These are phyloP conservation scores for Capniomyces stellatus DNA, from an alignment of 371 early-diverging fungal species.

Conservation along the genomic window DNA sequence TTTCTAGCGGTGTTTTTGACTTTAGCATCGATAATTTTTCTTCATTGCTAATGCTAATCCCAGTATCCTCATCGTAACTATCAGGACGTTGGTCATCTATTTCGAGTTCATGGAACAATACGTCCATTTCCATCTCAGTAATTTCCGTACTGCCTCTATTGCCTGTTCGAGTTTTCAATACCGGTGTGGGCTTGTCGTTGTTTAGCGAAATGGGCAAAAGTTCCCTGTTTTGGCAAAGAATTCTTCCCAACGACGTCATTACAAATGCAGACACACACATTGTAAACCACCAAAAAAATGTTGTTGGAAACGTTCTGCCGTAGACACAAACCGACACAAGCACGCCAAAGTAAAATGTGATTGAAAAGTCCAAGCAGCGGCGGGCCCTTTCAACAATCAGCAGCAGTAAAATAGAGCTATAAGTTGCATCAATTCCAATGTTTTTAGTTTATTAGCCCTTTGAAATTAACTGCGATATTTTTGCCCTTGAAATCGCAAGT, in stretches of 20 bases:
- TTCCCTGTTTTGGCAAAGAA: not conserved
- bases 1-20: too few species aligned
- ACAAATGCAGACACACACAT: not conserved
- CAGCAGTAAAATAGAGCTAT: not conserved
- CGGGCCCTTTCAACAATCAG: constrained; percentile 2
- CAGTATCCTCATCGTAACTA: not conserved
- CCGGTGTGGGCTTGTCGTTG: not conserved
- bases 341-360: not conserved
- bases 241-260: not conserved
- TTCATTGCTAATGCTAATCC: not conserved
- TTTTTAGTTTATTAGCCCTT: not conserved
- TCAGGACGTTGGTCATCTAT: not conserved
- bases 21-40: too few species aligned
- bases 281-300: not conserved
- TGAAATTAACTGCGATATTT: not conserved
- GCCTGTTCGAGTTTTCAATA: not conserved
- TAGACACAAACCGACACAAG: not conserved
- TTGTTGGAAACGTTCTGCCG: not conserved
- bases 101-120: not conserved
- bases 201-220: not conserved
- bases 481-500: too few species aligned
- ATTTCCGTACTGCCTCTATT: not conserved
- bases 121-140: constrained; percentile 1
- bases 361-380: not conserved
- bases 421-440: too few species aligned